Evolutionary conservation across 2,329 filamentous ascomycete species (phyloP), one percentile per base, ranked within the genome.

Genomic region (Seiridium unicorne): DNA sequence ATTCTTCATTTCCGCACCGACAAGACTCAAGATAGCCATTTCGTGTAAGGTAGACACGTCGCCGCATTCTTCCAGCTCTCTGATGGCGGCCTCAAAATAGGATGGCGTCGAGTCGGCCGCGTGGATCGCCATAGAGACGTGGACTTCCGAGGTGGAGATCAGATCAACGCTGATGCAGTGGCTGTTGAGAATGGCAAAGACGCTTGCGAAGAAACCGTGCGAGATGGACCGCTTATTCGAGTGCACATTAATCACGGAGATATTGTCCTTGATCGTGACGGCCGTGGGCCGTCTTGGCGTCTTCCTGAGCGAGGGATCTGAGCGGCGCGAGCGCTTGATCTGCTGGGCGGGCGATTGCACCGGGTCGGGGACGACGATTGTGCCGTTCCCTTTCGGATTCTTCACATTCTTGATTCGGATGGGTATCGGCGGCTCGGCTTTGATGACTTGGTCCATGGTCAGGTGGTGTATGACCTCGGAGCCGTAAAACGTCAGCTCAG

Each of bases 401-500:
- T 93, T 93, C 72, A 96, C 91, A 70, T 96, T 96, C 81, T 95
- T 95, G 78, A 95, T 95, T 65, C 92, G 89, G 69, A 95, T 93
- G 13, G 89, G 90, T 69, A 95, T 95, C 56, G 89, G 88, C 1
- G 87, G 87, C 32, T 81, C 77, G n/a, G 91, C 91, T 69, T 91
- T 90, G 72, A 95, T 93, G 65, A 89, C 88, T 77, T 98, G 95
- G 77, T 98, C 94, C 93, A 99, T 98, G 69, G 95, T 99, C 73
- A 97, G 90, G 65, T 97, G 95, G 74, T 99, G 95, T 68, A 99
- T 99, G 72, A 99, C 95, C 75, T 99, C 95, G 62, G 93, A 93
- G 63, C 91, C 91, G 73, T 94, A 95, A 71, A 94, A 95, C 1
- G 95, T 98, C 78, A 99, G 81, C 76, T 99, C 95, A 10, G 95